Evolutionary conservation across 2,329 filamentous ascomycete genomes (phyloP), one percentile per base, ranked within the genome.

Genomic region (Lanzia echinophila): DNA sequence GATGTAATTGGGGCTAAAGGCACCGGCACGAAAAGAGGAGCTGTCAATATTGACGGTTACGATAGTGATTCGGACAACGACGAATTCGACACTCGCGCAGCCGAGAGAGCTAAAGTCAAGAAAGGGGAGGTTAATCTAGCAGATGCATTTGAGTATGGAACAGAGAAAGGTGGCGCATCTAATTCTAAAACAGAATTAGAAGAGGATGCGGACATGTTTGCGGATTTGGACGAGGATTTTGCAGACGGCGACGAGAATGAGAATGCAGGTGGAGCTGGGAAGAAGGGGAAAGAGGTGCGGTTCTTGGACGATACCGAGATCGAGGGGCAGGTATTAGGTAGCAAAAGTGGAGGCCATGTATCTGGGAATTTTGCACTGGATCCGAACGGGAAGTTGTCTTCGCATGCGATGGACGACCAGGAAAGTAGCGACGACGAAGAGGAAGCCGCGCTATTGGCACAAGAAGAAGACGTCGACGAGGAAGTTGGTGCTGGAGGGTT

Each of bases 21-120:
- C 1, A 79, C 82, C 32, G 80, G 83, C 39, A 88, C 90, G 0
- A 96, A 96, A 70, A 88, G 94, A 58, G 92, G 92, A 62, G 94
- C 92, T 0, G 88, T 99, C 53, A 96, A 97, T 66, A 83, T 99
- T 39, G 94, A 97, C 66, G 94, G 94, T 48, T 99, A 97, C 72
- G 92, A 97, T 63, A 94, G 87, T 10, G 94, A 99, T 71, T 95
- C 92, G 2, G 82, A 87, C 50, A 92, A 95, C 60, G 94, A 97
- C 67, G 90, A 88, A 43, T 95, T 96, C 69, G 82, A 94, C 62
- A 80, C 79, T 32, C 81, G 88, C 49, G 86, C 87, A 6, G 82
- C 84, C 55, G 78, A 79, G 53, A 79, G 80, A 59, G 73, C 71
- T 50, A 75, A 67, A 55, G 61, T 58, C 15, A 72, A 72, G 62